Evolutionary conservation across 2,329 filamentous ascomycete species (phyloP), one percentile per base, ranked within the genome.

Genomic region (Neurospora sp.): DNA sequence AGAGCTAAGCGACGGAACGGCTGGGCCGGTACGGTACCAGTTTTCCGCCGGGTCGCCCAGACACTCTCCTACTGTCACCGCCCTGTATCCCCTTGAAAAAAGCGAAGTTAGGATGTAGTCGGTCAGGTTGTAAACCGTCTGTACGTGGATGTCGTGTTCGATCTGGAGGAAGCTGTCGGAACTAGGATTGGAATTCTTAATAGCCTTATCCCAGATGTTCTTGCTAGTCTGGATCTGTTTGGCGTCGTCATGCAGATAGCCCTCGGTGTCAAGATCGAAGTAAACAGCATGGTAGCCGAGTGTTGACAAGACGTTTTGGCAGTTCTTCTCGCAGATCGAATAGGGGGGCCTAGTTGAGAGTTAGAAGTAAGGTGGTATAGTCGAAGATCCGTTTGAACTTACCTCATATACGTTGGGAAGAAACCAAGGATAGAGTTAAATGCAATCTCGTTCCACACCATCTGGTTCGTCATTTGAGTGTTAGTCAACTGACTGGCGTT

Each of bases 61-160:
- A 74, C 86, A 88, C 73, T 87, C 81, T 3, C 86, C 86, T 5
- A 87, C 83, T 4, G 85, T 85, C 42, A 87, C 85, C 69, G 81
- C 81, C 66, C 75, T 74, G 71, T 81, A 82, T 1, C 84, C 84
- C 40, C 81, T 78, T 5, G 73, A 73, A 67, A 80, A 78, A 13
- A 87, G 78, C 33, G 79, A 79, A 23, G 76, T 74, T 38, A 84
- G 75, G 68, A 84, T 78, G 74, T 82, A 83, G 28, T 81, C 79
- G 11, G 82, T 83, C 52, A 85, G 78, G 71, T 83, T 83, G 69
- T 81, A 79, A n/a, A 83, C 83, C 4, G 80, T 80, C 74, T 82
- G 79, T 66, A 80, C 76, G 73, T 84, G 82, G 68, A 84, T 82
- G 74, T 85, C 83, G 73, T 85, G 84, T 72, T 85, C 83, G 71